phyloP scores from a whole-genome alignment of 1,284 basidiomycete genomes.

The Ustilago loliicola region DNA sequence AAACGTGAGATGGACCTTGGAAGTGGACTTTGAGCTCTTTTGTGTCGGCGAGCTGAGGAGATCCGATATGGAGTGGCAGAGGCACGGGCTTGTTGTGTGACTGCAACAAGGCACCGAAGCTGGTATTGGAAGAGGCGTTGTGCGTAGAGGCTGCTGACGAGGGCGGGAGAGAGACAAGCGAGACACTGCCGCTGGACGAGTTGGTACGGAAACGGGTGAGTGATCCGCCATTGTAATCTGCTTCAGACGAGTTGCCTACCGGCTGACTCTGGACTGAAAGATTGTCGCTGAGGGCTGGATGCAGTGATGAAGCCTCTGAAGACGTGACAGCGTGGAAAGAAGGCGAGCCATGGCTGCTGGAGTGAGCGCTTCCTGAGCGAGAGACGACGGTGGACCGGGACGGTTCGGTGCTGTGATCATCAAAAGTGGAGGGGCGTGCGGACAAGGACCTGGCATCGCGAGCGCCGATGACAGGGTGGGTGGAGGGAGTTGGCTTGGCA shows the following conservation, averaged over 20 bases:
- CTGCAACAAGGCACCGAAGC: slow-evolving; percentile 32
- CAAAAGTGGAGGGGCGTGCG: slow-evolving; percentile 11
- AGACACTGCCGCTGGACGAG: slow-evolving; percentile 45
- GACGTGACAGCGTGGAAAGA: slow-evolving; percentile 19
- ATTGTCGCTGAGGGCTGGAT: slow-evolving; percentile 9
- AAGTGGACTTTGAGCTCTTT: slow-evolving; percentile 33
- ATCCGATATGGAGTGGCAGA: slow-evolving; percentile 26
- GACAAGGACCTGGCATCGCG: slow-evolving; percentile 26
- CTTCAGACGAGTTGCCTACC: slow-evolving; percentile 12
- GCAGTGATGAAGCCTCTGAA: background rate
- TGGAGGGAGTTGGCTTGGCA: slow-evolving; percentile 31
- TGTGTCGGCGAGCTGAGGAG: slow-evolving; percentile 37
- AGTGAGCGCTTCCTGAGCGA: slow-evolving; percentile 37
- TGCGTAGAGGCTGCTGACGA: slow-evolving; percentile 44
- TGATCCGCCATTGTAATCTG: slow-evolving; percentile 22
- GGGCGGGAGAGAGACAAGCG: slow-evolving; percentile 40
- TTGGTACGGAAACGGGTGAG: slow-evolving; percentile 45
- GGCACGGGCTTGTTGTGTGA: slow-evolving; percentile 19
- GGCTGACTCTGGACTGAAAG: slow-evolving; percentile 10
- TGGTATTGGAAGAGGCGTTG: slow-evolving; percentile 43
- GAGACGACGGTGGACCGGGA: slow-evolving; percentile 26
- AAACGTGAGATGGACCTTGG: slow-evolving; percentile 39
- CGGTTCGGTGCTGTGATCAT: slow-evolving; percentile 23
- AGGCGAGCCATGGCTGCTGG: slow-evolving; percentile 38
- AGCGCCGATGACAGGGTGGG: slow-evolving; percentile 44